A percentile compares a stretch with the other conserved stretches of the same genome.
Evolutionary conservation across 352 stramenopile species (phyloP).

Genomic region (Phytophthora crassamura): DNA sequence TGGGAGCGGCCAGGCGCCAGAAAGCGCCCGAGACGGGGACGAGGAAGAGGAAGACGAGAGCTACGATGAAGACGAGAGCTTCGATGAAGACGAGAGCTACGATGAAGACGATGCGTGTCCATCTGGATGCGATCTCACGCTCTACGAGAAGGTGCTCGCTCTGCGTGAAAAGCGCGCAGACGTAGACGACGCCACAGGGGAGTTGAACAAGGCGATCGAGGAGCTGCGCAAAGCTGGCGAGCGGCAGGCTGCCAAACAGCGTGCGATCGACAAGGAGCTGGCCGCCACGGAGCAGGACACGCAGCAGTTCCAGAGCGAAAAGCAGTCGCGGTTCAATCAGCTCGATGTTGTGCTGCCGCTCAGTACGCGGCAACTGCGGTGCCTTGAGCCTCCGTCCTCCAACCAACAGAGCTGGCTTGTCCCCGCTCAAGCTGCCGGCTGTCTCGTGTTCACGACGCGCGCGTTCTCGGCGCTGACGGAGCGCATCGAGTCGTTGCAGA

Average conservation of each 20-base stretch:
- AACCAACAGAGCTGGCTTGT: constrained; percentile 49
- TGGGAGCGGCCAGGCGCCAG: constrained; percentile 29
- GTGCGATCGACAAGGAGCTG: constrained; percentile 93
- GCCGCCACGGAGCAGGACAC: constrained; percentile 89
- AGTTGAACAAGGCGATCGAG: constrained; percentile 88
- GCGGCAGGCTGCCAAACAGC: constrained; percentile 82
- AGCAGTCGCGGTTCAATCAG: constrained; percentile 92
- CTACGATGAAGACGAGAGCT: constrained; percentile 90
- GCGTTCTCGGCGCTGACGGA: constrained; percentile 67
- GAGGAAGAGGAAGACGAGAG: constrained; percentile 76
- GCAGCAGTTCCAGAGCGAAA: constrained; percentile 93
- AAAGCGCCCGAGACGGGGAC: constrained; percentile 54
- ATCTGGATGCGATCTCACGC: constrained; percentile 81
- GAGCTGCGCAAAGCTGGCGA: constrained; percentile 91
- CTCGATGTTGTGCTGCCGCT: constrained; percentile 85
- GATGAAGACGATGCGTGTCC: constrained; percentile 94
- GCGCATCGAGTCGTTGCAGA: constrained; percentile 83
- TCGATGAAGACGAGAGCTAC: constrained; percentile 91
- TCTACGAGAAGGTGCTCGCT: constrained; percentile 94
- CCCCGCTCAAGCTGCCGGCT: constrained; percentile 53
- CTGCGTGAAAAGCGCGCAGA: constrained; percentile 92
- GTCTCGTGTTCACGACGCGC: constrained; percentile 78
- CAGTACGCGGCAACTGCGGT: constrained; percentile 76
- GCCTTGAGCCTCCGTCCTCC: constrained; percentile 43
- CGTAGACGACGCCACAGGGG: constrained; percentile 88